Evolutionary conservation across 257 asterid genomes (phyloP).

Genomic region (Salvia hispanica): DNA sequence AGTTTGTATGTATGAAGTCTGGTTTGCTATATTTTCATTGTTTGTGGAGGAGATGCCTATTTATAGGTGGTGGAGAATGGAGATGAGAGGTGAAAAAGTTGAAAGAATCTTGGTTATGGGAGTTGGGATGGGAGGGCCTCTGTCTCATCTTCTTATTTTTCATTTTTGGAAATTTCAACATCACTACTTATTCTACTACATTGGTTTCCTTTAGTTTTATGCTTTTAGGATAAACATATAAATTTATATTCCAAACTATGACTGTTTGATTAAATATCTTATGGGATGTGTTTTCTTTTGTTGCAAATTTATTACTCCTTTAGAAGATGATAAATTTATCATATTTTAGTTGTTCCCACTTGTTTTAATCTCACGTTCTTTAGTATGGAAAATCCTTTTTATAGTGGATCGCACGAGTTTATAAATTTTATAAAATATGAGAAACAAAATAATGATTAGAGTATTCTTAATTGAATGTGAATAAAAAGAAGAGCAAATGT

Average conservation of each 20-base stretch:
- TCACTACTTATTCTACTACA: background rate
- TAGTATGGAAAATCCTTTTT: too few species aligned
- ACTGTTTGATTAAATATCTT: too few species aligned
- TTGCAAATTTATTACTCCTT: too few species aligned
- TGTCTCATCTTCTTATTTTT: conserved; percentile 8
- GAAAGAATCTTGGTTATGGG: conserved; percentile 43
- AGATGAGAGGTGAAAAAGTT: conserved; percentile 2
- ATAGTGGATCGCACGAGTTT: too few species aligned
- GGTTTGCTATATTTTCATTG: conserved; percentile 32
- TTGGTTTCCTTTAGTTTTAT: background rate
- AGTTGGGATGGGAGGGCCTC: background rate
- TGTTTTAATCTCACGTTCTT: too few species aligned
- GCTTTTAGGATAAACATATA: background rate
- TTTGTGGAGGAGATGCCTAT: conserved; percentile 36
- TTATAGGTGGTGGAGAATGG: conserved; percentile 47
- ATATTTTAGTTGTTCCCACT: too few species aligned
- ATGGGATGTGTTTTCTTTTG: too few species aligned
- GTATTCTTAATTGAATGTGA: too few species aligned
- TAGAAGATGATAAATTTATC: too few species aligned
- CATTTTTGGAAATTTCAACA: background rate
- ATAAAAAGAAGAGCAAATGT: too few species aligned
- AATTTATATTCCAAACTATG: background rate
- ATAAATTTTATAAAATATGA: too few species aligned
- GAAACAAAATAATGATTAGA: too few species aligned
- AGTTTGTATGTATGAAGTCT: background rate